phyloP scores from a whole-genome alignment of 768 basidiomycete species.

The Phanerodontia chrysosporium region DNA sequence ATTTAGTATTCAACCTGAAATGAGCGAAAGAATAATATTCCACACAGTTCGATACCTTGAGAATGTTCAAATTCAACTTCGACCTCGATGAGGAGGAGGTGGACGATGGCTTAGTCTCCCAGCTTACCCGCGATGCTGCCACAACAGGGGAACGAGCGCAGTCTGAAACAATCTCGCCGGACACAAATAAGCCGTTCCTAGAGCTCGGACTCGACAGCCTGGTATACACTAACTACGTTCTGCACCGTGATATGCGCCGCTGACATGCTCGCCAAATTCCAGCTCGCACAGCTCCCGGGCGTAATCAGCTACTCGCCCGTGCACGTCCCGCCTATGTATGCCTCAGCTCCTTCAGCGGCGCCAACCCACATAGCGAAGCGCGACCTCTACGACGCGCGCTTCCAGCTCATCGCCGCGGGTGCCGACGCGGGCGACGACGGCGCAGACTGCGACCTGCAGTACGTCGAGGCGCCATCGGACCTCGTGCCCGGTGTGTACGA shows the following conservation, averaged over 20 bases:
- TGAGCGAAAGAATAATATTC: no score
- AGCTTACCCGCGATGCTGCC: neutral
- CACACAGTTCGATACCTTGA: no score
- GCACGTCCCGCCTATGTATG: slow-evolving; percentile 40
- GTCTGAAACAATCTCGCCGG: neutral
- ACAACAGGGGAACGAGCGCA: neutral
- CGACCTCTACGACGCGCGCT: slow-evolving; percentile 94
- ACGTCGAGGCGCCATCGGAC: slow-evolving; percentile 82
- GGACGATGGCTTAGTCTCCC: slow-evolving; percentile 13
- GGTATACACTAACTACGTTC: neutral
- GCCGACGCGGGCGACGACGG: slow-evolving; percentile 15
- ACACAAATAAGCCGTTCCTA: neutral
- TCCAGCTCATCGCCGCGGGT: slow-evolving; percentile 75
- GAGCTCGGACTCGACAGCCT: neutral
- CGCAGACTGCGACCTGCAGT: slow-evolving; percentile 41
- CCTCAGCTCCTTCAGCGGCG: neutral
- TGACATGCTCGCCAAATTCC: neutral
- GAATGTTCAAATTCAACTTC: slow-evolving; percentile 78
- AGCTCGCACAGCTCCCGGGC: slow-evolving; percentile 47
- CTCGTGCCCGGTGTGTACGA: slow-evolving; percentile 91
- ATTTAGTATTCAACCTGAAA: no score
- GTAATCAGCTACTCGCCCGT: slow-evolving; percentile 81
- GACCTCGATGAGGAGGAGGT: slow-evolving; percentile 45
- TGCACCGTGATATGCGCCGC: slow-evolving; percentile 34
- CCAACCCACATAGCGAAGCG: slow-evolving; percentile 54